These are phyloP conservation scores for Neurospora sublineolata DNA, from an alignment of 495 filamentous ascomycete species.

Conservation along the genomic window DNA sequence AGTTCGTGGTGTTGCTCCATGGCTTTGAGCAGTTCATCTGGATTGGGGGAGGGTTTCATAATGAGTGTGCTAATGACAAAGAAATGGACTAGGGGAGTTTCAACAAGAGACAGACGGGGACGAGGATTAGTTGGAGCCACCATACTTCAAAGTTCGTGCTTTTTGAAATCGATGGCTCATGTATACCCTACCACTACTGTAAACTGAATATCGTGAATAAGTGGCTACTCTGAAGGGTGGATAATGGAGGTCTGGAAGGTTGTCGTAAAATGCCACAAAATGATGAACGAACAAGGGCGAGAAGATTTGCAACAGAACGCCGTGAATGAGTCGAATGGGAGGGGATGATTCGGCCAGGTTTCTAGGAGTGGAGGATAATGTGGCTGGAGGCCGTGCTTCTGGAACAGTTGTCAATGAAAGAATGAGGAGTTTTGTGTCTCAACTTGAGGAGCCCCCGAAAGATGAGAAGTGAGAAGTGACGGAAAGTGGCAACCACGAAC, in stretches of 20 bases:
- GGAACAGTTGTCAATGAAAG: neutral
- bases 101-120: neutral
- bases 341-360: neutral
- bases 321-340: neutral
- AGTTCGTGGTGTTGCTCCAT: constrained; percentile 25
- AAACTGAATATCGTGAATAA: neutral
- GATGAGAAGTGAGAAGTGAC: neutral
- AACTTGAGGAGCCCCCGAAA: neutral
- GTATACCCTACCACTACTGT: neutral
- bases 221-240: neutral
- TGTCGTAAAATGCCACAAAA: neutral
- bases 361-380: neutral
- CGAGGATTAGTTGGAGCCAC: neutral
- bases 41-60: neutral
- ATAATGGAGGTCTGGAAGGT: neutral
- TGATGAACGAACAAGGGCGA: neutral
- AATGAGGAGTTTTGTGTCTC: neutral
- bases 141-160: neutral
- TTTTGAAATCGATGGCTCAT: neutral
- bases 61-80: neutral
- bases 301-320: neutral
- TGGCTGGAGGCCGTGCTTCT: neutral
- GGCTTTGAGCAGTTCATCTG: constrained; percentile 24
- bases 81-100: neutral
- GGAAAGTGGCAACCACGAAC: neutral